Evolutionary conservation across 225 moss, liverwort and hornwort species (phyloP).

Genomic region (Takakia lepidozioides): DNA sequence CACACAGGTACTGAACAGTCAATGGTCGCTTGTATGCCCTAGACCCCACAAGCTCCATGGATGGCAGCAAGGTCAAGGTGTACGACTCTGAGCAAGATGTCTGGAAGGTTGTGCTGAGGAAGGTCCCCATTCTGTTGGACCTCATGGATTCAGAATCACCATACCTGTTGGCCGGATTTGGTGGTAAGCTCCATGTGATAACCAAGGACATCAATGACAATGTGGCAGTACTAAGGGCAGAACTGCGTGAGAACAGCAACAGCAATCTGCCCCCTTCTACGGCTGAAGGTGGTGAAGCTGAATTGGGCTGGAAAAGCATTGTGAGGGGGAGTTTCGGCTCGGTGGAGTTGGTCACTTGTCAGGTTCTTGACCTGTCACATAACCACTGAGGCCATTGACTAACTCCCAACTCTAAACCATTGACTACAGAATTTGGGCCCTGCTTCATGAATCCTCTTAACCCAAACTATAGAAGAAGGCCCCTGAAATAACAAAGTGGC

Average conservation of each 20-base stretch:
- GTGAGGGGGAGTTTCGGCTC: slow-evolving; percentile 75
- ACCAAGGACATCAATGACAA: slow-evolving; percentile 86
- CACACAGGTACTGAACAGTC: too few relatives aligned
- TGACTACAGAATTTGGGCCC: too few relatives aligned
- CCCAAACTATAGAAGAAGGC: too few relatives aligned
- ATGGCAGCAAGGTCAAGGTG: slow-evolving; percentile 95
- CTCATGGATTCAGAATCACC: slow-evolving; percentile 92
- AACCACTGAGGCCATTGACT: too few relatives aligned
- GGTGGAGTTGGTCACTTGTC: slow-evolving; percentile 91
- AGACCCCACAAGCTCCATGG: slow-evolving; percentile 90
- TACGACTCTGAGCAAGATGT: slow-evolving; percentile 90
- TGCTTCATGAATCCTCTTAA: too few relatives aligned
- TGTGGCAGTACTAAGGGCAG: slow-evolving; percentile 76
- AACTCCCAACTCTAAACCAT: too few relatives aligned
- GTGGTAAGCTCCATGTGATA: slow-evolving; percentile 83
- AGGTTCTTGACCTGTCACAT: slow-evolving; percentile 89
- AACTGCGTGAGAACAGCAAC: slow-evolving; percentile 39
- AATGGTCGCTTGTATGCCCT: slow-evolving; percentile 87
- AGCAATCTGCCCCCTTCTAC: slow-evolving; percentile 11
- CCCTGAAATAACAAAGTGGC: too few relatives aligned
- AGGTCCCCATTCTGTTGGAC: slow-evolving; percentile 86
- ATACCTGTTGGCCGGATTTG: slow-evolving; percentile 84
- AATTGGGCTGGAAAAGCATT: slow-evolving; percentile 75
- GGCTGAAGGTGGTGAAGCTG: slow-evolving; percentile 30
- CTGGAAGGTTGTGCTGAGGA: slow-evolving; percentile 89